Evolutionary conservation across 1,139 yeast species (phyloP), one percentile per base, ranked within the genome.

Genomic region (Suhomyces panamericanus): DNA sequence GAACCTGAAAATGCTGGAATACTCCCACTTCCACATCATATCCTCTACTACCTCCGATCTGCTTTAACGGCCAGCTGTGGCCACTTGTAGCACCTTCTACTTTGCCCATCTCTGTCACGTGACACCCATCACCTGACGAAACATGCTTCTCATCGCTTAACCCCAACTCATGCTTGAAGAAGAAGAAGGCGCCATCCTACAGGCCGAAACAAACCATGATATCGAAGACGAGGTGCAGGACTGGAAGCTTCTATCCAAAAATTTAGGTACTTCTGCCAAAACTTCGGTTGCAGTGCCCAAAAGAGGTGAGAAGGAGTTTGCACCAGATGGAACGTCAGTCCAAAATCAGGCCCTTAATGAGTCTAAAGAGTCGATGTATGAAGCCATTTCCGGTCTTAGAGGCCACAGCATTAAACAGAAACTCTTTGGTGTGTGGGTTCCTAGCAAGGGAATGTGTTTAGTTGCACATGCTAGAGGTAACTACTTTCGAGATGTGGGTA

Each of bases 281-380:
- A 38, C 48, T 2, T 13, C 43, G 3, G 17, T 51, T 31, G 37
- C 56, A 9, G 51, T 62, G 2, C 65, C 66, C 31, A 59, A 56
- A 42, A 64, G 93, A 50, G 96, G 96, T 2, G 93, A 83, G 48
- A 91, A 91, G 62, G 96, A 88, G 52, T 86, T 83, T 54, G 96
- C 83, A 49, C 96, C 96, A 0, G 93, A 85, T 62, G 89, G 91
- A 0, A 84, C 95, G 0, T 59, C 63, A 3, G 69, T 77, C 20
- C 97, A 91, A 62, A 60, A 58, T 2, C 56, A 64, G 6, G 69
- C 75, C 15, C 68, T 91, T 6, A 66, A 68, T 9, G 75, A 73
- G 30, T 82, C 95, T 9, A 70, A 87, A 42, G 64, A 77, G 20
- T 81, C 87, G 26, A 90, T 91, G 96, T 89, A 80, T 57, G 66